phyloP scores from a whole-genome alignment of 139 green algal species.

The Coelastrella sp. region DNA sequence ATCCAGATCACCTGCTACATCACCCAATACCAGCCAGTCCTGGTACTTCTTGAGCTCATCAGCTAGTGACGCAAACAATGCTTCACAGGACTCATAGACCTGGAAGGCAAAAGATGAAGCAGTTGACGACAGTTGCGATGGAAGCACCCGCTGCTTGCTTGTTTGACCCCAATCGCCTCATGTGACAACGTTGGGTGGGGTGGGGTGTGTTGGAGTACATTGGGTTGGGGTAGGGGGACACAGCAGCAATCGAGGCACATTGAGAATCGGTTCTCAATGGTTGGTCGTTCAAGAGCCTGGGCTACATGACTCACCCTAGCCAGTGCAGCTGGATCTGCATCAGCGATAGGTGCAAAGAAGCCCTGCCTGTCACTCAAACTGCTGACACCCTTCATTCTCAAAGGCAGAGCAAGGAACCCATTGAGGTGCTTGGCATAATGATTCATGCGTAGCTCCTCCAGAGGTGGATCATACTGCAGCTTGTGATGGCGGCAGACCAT shows the following conservation, averaged over 20 bases:
- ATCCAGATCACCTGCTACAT: slow-evolving; percentile 67
- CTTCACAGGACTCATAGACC: slow-evolving; percentile 77
- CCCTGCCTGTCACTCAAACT: slow-evolving; percentile 73
- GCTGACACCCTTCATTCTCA: slow-evolving; percentile 74
- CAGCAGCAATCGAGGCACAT: too few species aligned
- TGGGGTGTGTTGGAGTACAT: too few species aligned
- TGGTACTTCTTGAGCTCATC: slow-evolving; percentile 79
- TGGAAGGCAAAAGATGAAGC: slow-evolving; percentile 45
- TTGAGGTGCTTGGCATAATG: slow-evolving; percentile 77
- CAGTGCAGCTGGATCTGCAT: slow-evolving; percentile 63
- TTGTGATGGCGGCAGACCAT: slow-evolving; percentile 77
- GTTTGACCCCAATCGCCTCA: too few species aligned
- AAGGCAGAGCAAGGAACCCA: slow-evolving; percentile 71
- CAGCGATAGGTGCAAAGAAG: slow-evolving; percentile 83
- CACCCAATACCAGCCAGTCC: slow-evolving; percentile 82
- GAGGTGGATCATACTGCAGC: slow-evolving; percentile 78
- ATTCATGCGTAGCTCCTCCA: slow-evolving; percentile 82
- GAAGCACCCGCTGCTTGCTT: too few species aligned
- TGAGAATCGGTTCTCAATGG: too few species aligned
- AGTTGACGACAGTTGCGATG: too few species aligned
- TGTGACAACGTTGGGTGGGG: too few species aligned
- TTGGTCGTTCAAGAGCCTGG: too few species aligned
- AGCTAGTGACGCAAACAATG: slow-evolving; percentile 66
- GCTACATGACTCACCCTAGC: slow-evolving; percentile 56
- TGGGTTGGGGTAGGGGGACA: too few species aligned